A percentile compares a stretch with the other conserved stretches of the same genome.
Evolutionary conservation across 176 grass and related monocot genomes (phyloP).

Genomic region (Secale cereale): DNA sequence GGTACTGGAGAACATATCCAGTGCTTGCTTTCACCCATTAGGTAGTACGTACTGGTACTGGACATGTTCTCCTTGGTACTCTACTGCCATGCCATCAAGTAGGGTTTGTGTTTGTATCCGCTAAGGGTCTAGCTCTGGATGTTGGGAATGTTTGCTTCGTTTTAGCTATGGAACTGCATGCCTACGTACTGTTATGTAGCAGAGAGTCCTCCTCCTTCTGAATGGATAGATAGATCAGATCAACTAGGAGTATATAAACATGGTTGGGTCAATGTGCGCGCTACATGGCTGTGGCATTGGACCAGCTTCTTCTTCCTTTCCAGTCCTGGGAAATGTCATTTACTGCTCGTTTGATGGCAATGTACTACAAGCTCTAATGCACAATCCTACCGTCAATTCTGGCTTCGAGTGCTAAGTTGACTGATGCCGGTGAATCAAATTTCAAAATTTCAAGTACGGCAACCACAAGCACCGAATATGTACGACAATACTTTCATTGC

Average conservation of each 20-base stretch:
- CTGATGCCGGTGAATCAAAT: background rate
- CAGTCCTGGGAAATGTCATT: slow-evolving; percentile 3
- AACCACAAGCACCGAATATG: background rate
- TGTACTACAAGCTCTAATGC: slow-evolving; percentile 12
- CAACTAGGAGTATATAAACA: slow-evolving; percentile 41
- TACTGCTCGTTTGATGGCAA: slow-evolving; percentile 12
- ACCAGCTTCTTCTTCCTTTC: slow-evolving; percentile 17
- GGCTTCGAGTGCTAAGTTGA: background rate
- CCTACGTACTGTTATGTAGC: slow-evolving; percentile 13
- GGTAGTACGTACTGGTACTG: background rate
- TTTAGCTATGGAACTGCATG: slow-evolving; percentile 21
- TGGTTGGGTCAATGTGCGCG: slow-evolving; percentile 13
- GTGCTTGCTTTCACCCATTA: background rate
- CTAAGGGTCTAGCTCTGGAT: slow-evolving; percentile 19
- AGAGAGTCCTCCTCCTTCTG: slow-evolving; percentile 3
- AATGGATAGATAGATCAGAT: slow-evolving; percentile 42
- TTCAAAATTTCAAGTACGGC: background rate
- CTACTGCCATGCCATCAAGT: background rate
- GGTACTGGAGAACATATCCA: background rate
- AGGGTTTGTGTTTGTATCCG: background rate
- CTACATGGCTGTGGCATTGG: slow-evolving; percentile 14
- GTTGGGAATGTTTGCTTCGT: slow-evolving; percentile 30
- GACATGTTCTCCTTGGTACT: background rate
- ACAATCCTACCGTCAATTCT: background rate
- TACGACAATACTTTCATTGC: background rate